These are phyloP conservation scores for Orbilia blumenaviensis DNA, from an alignment of 2,329 filamentous ascomycete genomes.

Conservation along the genomic window DNA sequence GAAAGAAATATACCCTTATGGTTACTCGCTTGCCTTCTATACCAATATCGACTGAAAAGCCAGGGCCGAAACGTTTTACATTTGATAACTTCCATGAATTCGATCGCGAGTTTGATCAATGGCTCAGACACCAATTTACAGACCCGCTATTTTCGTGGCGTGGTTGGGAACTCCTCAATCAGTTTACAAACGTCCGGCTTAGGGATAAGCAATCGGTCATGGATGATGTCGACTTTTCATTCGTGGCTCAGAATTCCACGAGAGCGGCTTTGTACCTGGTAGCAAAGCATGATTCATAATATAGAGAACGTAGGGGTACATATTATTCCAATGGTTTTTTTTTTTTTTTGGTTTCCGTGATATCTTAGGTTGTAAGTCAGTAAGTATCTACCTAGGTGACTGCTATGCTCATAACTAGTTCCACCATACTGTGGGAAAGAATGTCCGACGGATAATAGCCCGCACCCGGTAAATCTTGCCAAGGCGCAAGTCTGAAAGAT, in stretches of 20 bases:
- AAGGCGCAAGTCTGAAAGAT: slow-evolving; percentile 52
- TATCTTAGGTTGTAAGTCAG: no score
- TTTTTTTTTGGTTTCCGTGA: no score
- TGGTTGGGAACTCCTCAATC: neutral
- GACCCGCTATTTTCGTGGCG: neutral
- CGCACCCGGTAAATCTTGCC: slow-evolving; percentile 39
- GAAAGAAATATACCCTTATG: neutral
- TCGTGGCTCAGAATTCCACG: neutral
- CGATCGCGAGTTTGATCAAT: neutral
- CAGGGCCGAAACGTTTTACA: neutral
- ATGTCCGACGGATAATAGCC: slow-evolving; percentile 53
- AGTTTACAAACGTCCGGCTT: neutral
- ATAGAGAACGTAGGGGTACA: neutral
- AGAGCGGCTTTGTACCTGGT: slow-evolving; percentile 1
- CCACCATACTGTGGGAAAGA: no score
- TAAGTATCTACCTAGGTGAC: no score
- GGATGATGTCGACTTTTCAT: neutral
- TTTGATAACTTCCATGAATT: slow-evolving; percentile 2
- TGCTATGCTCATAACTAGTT: no score
- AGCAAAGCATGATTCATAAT: neutral
- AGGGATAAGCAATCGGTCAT: neutral
- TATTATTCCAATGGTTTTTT: neutral
- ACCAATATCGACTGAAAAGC: neutral
- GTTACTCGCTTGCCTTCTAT: neutral
- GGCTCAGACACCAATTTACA: neutral